Base-by-base conservation (phyloP, 139 green algal species). In the Volvox reticuliferus region DNA sequence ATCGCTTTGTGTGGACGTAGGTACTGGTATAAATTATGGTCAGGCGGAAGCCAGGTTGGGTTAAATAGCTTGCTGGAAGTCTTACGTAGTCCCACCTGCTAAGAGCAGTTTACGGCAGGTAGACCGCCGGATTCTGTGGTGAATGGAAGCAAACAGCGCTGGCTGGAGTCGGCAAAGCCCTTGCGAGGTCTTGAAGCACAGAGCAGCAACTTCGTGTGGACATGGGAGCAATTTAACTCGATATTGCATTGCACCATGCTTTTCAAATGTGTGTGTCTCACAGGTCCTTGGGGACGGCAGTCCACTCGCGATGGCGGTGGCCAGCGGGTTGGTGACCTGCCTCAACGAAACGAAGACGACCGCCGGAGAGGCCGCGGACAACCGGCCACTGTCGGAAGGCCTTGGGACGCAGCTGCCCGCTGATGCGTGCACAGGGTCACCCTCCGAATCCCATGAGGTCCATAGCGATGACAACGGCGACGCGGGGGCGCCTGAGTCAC, bases 301-400 rank as follows among this genome's bases (percentile, higher is more conserved):
- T 19, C 76, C 87, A 19, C 77, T 91, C 33, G 77, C 63, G 22
- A 75, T 14, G 2, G 87, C 61, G 14, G 87, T 65, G 2, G 76
- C 35, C 1, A 50, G 24, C 35, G 77, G 87, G 12, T 14, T 61
- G 33, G 62, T 91, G 73, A 73, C 33, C 3, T 91, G 87, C 87
- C 55, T 91, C 33, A 79, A 78, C 62, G 33, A 67, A 22, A 78
- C 84, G 86, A 75, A 73, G 85, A 75, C 69, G 24, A 79, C 65
- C 12, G 65, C 65, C 65, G 65, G 65, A 73, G 5, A 24, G 21
- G 65, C 21, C 12, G 65, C 65, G 65, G 2, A 12, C 65, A 28
- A 73, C 9, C 9, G 24, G 5, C 21, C 21, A 24, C 6, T 28
- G 65, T 28, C 65, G 65, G 65, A 24, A 12, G 65, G 65, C 65